A percentile compares a stretch with the other conserved stretches of the same genome.
Conservation (phyloP, 768 basidiomycete species). For the Mycena kentingensis region DNA sequence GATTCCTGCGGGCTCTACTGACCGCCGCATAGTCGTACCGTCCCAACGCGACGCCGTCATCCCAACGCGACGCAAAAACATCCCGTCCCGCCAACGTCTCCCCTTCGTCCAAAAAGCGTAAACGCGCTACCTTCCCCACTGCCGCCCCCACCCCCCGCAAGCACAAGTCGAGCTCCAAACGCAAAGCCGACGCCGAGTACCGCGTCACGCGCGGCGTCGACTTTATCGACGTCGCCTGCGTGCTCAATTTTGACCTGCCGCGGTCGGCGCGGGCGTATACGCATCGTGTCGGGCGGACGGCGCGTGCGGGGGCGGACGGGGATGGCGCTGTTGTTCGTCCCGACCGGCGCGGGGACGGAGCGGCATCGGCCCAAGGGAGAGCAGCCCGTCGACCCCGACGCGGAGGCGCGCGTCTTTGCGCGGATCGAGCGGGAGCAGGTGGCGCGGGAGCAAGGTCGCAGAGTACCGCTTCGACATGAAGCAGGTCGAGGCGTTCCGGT, state of each 20-base stretch:
- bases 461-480: slow-evolving; percentile 95
- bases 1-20: background rate
- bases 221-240: slow-evolving; percentile 95
- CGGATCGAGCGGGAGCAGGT: slow-evolving; percentile 79
- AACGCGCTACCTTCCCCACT: slow-evolving; percentile 47
- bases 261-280: slow-evolving; percentile 84
- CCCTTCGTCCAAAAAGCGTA: slow-evolving; percentile 53
- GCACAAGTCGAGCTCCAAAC: slow-evolving; percentile 48
- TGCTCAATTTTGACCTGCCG: slow-evolving; percentile 98
- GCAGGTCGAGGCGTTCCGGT: slow-evolving; percentile 96
- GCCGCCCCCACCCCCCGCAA: slow-evolving; percentile 40
- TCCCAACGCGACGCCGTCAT: slow-evolving; percentile 50
- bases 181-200: slow-evolving; percentile 70
- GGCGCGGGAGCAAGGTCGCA: slow-evolving; percentile 62
- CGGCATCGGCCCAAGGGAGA: slow-evolving; percentile 39
- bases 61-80: no score
- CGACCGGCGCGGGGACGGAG: slow-evolving; percentile 67
- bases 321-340: slow-evolving; percentile 87
- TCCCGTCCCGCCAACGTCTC: slow-evolving; percentile 23
- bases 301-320: slow-evolving; percentile 93
- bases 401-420: slow-evolving; percentile 75
- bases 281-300: slow-evolving; percentile 94
- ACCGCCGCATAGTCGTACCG: slow-evolving; percentile 45
- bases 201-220: slow-evolving; percentile 96
- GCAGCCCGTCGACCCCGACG: slow-evolving; percentile 65